These are phyloP conservation scores for Suhomyces vadensis DNA, from an alignment of 805 yeast genomes.

Conservation along the genomic window DNA sequence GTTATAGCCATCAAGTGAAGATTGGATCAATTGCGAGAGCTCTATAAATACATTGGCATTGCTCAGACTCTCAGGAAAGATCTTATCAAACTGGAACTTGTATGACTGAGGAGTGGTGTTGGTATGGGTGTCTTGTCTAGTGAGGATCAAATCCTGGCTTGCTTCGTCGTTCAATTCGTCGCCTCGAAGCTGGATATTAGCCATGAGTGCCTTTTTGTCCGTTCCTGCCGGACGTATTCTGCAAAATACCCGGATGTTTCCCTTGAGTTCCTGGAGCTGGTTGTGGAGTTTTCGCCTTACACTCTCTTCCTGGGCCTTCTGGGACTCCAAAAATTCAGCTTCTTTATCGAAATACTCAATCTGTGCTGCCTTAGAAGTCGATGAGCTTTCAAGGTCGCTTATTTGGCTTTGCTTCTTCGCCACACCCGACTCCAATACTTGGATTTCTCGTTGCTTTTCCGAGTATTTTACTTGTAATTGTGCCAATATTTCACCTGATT, in stretches of 20 bases:
- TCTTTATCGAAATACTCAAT: slow-evolving; percentile 9
- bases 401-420: slow-evolving; percentile 12
- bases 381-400: slow-evolving; percentile 9
- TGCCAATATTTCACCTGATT: slow-evolving; percentile 1
- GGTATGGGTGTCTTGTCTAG: slow-evolving; percentile 18
- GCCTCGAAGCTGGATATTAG: slow-evolving; percentile 20
- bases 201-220: slow-evolving; percentile 10
- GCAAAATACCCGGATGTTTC: slow-evolving; percentile 90
- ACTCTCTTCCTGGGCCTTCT: slow-evolving; percentile 51
- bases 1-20: slow-evolving; percentile 78
- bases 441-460: slow-evolving; percentile 18
- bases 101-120: slow-evolving; percentile 16
- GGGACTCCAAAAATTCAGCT: slow-evolving; percentile 20
- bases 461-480: slow-evolving; percentile 8
- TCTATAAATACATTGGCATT: slow-evolving; percentile 78
- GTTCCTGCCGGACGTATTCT: slow-evolving; percentile 51
- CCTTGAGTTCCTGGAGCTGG: slow-evolving; percentile 79
- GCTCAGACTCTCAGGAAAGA: slow-evolving; percentile 55
- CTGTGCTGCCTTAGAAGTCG: slow-evolving; percentile 6
- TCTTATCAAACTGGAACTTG: slow-evolving; percentile 72
- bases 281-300: slow-evolving; percentile 68
- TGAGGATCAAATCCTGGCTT: slow-evolving; percentile 34
- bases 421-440: slow-evolving; percentile 13
- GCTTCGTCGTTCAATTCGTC: slow-evolving; percentile 35
- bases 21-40: slow-evolving; percentile 78